Base-by-base conservation (phyloP, 2,329 filamentous ascomycete species). In the Paracorniculantispora psalliotae region DNA sequence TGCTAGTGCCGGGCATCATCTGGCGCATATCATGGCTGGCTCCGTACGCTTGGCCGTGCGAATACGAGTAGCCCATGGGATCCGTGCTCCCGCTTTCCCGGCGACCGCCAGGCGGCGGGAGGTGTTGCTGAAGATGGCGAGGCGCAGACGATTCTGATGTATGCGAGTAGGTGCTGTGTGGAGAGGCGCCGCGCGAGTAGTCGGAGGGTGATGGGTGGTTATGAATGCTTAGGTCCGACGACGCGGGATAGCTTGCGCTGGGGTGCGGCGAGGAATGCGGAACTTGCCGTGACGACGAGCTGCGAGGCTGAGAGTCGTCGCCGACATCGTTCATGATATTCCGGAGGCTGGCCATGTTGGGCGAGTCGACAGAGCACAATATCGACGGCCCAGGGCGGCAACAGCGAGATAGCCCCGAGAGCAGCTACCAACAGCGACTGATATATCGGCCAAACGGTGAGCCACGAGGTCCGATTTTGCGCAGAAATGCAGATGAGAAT, bases 241-340 rank as follows among this genome's bases (percentile, higher is more conserved):
- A 69, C 65, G 69, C 75, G 63, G 69, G 71, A 74, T 79, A 74
- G 67, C 71, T 75, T 58, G 73, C 62, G 54, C 61, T 30, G 25
- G 50, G 44, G 10, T 44, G 33, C 15, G 51, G 26, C 30, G 58
- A 50, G 25, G 50, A 44, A 28, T 59, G 58, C 26, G 44, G 37
- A 44, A 49, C 51, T 8, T 33, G 26, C 17, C 26, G 26, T 21
- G 58, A 53, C 19, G 44, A 43, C 35, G 50, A 43, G 23, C 39
- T 55, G 35, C 26, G 48, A 26, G 59, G 46, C 23, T 75, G 72
- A 61, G 69, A 69, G 62, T 76, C 73, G 65, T 80, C 79, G 65
- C 81, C 79, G 66, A 80, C 77, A 66, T 75, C 73, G 69, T 83
- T 81, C 77, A 84, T 82, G 69, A 84, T 84, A 67, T 80, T 80